Evolutionary conservation across 768 basidiomycete genomes (phyloP).

Genomic region (Mycena kentingensis): DNA sequence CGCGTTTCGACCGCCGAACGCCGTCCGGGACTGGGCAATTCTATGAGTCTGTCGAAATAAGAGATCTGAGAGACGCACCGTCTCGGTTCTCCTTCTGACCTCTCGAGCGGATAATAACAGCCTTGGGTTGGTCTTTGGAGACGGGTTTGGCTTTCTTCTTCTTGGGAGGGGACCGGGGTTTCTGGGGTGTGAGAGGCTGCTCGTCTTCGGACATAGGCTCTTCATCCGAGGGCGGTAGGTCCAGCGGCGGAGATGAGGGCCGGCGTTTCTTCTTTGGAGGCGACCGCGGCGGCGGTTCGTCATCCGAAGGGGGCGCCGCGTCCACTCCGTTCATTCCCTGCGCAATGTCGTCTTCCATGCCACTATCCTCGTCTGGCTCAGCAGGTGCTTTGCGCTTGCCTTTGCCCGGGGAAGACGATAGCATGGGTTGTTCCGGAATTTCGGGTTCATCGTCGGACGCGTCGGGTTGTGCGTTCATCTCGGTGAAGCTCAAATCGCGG

Average conservation of each 20-base stretch:
- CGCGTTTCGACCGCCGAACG: constrained; percentile 71
- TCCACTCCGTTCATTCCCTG: constrained; percentile 32
- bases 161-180: neutral
- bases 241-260: neutral
- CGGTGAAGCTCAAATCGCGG: neutral
- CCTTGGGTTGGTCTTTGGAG: neutral
- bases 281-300: constrained; percentile 31
- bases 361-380: constrained; percentile 45
- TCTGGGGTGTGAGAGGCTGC: neutral
- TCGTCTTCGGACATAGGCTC: too few relatives aligned
- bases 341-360: constrained; percentile 45
- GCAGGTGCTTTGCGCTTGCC: constrained; percentile 41
- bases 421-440: neutral
- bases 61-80: neutral
- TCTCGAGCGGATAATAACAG: neutral
- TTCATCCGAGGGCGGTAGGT: neutral
- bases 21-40: constrained; percentile 42
- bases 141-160: constrained; percentile 9
- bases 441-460: neutral
- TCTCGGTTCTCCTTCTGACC: constrained; percentile 41
- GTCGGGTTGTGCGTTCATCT: neutral
- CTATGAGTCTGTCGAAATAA: neutral
- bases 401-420: constrained; percentile 33
- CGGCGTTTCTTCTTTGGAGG: constrained; percentile 40
- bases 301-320: constrained; percentile 8